These are phyloP conservation scores for Metroxylon sagu DNA, from an alignment of 176 grass and related monocot species.

Conservation along the genomic window DNA sequence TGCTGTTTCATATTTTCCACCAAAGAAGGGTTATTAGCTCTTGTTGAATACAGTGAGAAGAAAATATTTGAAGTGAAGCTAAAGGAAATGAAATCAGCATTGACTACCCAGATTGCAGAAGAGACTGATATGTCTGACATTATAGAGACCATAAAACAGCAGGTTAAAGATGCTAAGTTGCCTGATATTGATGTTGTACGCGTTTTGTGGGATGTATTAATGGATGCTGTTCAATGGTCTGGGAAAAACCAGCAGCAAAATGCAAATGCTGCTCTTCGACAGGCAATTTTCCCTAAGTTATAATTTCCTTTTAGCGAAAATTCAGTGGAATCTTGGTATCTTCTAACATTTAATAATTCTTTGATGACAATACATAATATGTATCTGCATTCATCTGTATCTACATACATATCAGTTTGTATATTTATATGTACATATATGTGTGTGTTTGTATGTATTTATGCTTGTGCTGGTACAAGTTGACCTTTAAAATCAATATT, in stretches of 20 bases:
- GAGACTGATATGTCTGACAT: conserved; percentile 85
- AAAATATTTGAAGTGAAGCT: conserved; percentile 98
- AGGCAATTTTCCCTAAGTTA: conserved; percentile 26
- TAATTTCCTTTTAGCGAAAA: too few species aligned
- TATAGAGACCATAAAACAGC: conserved; percentile 73
- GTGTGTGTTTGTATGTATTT: too few species aligned
- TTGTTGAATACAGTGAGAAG: conserved; percentile 91
- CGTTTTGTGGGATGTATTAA: conserved; percentile 93
- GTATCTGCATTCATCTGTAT: too few species aligned
- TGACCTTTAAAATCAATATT: too few species aligned
- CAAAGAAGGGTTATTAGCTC: conserved; percentile 72
- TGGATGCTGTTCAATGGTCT: conserved; percentile 98
- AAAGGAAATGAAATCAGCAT: conserved; percentile 75
- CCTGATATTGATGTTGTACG: conserved; percentile 61
- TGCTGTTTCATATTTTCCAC: conserved; percentile 16
- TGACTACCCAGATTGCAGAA: conserved; percentile 75
- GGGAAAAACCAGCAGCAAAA: conserved; percentile 97
- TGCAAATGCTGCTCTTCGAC: conserved; percentile 82
- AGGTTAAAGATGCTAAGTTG: conserved; percentile 92
- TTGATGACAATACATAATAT: too few species aligned
- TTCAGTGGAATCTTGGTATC: too few species aligned
- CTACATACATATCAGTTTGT: too few species aligned
- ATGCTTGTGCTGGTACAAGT: too few species aligned
- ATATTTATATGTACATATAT: too few species aligned
- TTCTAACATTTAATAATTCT: too few species aligned